These are phyloP conservation scores for Fagopyrum esculentum DNA, from an alignment of 148 eudicot genomes.

Conservation along the genomic window DNA sequence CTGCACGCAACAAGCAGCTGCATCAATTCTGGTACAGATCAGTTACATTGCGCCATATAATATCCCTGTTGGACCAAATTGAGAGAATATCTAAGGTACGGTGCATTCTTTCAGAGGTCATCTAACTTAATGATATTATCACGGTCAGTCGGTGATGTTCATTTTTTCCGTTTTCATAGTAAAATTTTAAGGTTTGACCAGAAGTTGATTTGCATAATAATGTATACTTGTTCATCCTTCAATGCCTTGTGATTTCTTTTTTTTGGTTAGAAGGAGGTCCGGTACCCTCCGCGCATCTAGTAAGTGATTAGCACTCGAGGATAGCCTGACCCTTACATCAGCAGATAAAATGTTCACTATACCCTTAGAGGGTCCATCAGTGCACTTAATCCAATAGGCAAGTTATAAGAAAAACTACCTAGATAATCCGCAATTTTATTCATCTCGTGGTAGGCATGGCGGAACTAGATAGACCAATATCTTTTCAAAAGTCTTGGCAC, in stretches of 20 bases:
- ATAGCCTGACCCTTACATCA: too few species aligned
- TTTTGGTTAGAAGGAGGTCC: too few species aligned
- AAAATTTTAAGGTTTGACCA: not conserved
- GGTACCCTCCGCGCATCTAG: too few species aligned
- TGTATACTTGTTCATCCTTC: not conserved
- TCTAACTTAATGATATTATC: not conserved
- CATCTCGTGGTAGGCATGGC: too few species aligned
- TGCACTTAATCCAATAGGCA: too few species aligned
- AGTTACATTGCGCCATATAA: constrained; percentile 90
- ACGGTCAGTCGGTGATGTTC: not conserved
- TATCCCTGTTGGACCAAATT: constrained; percentile 87
- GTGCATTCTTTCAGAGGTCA: not conserved
- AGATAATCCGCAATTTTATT: too few species aligned
- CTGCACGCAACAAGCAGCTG: constrained; percentile 90
- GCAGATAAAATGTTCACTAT: too few species aligned
- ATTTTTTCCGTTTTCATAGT: not conserved
- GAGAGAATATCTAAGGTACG: constrained; percentile 91
- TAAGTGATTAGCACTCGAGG: too few species aligned
- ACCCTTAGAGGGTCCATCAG: too few species aligned
- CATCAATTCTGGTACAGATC: constrained; percentile 98
- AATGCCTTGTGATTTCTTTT: not conserved
- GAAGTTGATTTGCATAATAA: not conserved
- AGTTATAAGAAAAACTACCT: too few species aligned
- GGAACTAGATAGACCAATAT: too few species aligned
- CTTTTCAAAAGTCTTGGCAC: too few species aligned